These are phyloP conservation scores for Knufia petricola DNA, from an alignment of 2,329 filamentous ascomycete species.

Conservation along the genomic window DNA sequence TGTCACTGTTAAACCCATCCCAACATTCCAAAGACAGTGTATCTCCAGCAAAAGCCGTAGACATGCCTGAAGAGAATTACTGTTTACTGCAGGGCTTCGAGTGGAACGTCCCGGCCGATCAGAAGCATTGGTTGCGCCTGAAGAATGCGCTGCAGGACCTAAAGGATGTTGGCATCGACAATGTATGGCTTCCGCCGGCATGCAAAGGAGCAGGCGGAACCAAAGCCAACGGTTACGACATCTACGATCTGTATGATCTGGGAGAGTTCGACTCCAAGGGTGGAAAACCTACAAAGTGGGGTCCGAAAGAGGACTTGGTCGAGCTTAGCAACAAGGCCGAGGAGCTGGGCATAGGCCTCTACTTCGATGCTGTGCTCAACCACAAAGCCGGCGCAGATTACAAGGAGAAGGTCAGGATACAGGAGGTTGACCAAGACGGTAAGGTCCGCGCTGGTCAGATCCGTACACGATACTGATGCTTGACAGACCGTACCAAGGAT, in stretches of 20 bases:
- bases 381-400: constrained; percentile 56
- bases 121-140: constrained; percentile 48
- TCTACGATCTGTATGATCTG: constrained; percentile 54
- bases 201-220: constrained; percentile 49
- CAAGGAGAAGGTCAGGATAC: constrained; percentile 48
- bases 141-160: constrained; percentile 40
- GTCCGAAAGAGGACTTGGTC: constrained; percentile 43
- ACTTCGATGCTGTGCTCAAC: constrained; percentile 59
- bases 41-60: background rate
- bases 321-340: constrained; percentile 17
- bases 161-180: constrained; percentile 46
- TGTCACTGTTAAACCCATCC: no score
- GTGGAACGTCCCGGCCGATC: constrained; percentile 52
- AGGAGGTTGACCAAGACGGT: constrained; percentile 48
- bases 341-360: constrained; percentile 32
- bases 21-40: no score
- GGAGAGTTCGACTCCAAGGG: constrained; percentile 59
- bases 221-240: constrained; percentile 52
- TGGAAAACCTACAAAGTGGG: constrained; percentile 50
- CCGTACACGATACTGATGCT: background rate
- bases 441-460: background rate
- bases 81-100: constrained; percentile 55
- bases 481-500: constrained; percentile 44
- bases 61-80: constrained; percentile 19
- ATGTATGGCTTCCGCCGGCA: constrained; percentile 53